phyloP scores from a whole-genome alignment of 2,329 filamentous ascomycete genomes.

The Exophiala calicioides region DNA sequence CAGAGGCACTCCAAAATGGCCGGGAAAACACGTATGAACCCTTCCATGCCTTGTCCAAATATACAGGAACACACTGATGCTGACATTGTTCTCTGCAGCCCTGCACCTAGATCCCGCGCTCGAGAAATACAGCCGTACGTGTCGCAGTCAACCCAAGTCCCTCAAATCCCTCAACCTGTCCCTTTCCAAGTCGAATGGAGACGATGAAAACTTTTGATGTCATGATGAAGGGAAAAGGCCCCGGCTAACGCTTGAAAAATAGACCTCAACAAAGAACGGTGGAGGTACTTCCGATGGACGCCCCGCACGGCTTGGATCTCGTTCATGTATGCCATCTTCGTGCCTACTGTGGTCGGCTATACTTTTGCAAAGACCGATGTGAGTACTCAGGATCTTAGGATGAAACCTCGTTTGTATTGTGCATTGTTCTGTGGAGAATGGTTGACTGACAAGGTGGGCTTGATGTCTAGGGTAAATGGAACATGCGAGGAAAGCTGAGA shows the following conservation, averaged over 20 bases:
- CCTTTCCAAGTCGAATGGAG: neutral
- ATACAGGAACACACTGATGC: conserved; percentile 43
- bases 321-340: conserved; percentile 71
- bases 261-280: conserved; percentile 70
- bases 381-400: conserved; percentile 48
- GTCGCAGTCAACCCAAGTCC: neutral
- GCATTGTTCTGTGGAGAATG: neutral
- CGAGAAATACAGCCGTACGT: conserved; percentile 54
- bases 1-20: conserved; percentile 47
- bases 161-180: neutral
- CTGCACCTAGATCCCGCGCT: conserved; percentile 47
- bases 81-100: conserved; percentile 35
- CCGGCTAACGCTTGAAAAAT: conserved; percentile 45
- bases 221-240: neutral
- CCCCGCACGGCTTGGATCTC: conserved; percentile 76
- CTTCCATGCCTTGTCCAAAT: conserved; percentile 37
- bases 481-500: conserved; percentile 82
- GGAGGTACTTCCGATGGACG: conserved; percentile 96
- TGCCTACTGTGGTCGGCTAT: conserved; percentile 71
- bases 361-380: conserved; percentile 82
- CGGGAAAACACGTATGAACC: conserved; percentile 50
- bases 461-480: conserved; percentile 73
- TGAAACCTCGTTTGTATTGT: neutral
- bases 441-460: conserved; percentile 27
- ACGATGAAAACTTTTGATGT: no score